A percentile compares a stretch with the other conserved stretches of the same genome.
Conservation (phyloP, 1,284 basidiomycete species). For the Austroboletus olivaceoglutinosus region DNA sequence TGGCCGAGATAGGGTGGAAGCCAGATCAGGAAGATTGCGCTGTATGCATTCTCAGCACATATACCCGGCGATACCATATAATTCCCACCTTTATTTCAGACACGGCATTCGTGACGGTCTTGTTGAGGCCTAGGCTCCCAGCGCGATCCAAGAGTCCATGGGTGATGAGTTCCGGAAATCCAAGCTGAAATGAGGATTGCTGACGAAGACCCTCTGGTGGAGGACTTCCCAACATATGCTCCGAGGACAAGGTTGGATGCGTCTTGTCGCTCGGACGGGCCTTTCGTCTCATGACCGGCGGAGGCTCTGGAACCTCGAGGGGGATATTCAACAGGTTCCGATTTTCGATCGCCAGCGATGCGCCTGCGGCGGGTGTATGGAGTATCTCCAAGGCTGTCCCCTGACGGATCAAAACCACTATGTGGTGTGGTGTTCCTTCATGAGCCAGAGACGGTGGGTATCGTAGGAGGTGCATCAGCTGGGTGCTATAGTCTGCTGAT, state of each 20-base stretch:
- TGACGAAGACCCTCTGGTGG: constrained; percentile 39
- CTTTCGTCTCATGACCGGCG: constrained; percentile 41
- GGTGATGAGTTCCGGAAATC: constrained; percentile 68
- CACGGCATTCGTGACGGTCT: constrained; percentile 73
- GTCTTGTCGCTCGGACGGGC: constrained; percentile 30
- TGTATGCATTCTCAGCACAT: constrained; percentile 31
- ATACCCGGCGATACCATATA: neutral
- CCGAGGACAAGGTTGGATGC: constrained; percentile 26
- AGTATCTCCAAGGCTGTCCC: constrained; percentile 77
- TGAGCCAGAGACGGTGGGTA: constrained; percentile 61
- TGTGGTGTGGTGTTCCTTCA: constrained; percentile 47
- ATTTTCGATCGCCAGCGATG: constrained; percentile 78
- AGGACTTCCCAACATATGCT: constrained; percentile 14
- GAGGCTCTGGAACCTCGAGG: constrained; percentile 58
- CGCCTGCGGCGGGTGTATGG: constrained; percentile 69
- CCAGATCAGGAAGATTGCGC: constrained; percentile 81
- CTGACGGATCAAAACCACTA: constrained; percentile 75
- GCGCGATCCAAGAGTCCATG: constrained; percentile 70
- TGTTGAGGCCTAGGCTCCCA: constrained; percentile 78
- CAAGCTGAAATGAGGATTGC: constrained; percentile 44
- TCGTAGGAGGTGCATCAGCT: constrained; percentile 79
- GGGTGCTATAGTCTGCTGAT: constrained; percentile 77
- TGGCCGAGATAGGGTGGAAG: constrained; percentile 60
- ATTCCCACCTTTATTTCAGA: constrained; percentile 63
- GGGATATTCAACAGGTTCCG: constrained; percentile 71